Conservation (phyloP, 768 basidiomycete genomes). For the Pleurotus platypus region DNA sequence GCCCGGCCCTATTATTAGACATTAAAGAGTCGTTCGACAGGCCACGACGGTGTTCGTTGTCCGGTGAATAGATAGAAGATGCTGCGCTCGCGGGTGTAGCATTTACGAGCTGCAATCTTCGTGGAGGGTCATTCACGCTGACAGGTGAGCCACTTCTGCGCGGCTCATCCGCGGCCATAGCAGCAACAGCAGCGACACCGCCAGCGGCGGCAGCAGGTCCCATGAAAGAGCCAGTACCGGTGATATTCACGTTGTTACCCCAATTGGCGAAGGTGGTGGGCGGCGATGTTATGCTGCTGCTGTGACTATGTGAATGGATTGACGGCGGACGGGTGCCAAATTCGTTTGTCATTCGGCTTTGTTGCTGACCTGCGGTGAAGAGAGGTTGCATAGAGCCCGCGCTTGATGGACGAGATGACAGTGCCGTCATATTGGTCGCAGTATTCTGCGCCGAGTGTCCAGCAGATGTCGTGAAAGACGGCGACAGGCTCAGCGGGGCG, state of each 20-base stretch:
- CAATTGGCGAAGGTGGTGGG: constrained; percentile 13
- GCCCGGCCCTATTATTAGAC: neutral
- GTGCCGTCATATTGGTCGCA: constrained; percentile 11
- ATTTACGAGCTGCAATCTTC: constrained; percentile 36
- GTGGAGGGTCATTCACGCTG: constrained; percentile 33
- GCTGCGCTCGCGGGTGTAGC: constrained; percentile 28
- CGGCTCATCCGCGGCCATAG: constrained; percentile 13
- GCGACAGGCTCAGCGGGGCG: constrained; percentile 19
- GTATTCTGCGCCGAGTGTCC: constrained; percentile 15
- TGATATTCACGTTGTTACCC: constrained; percentile 10
- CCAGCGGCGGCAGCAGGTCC: constrained; percentile 16
- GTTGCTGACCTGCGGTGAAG: constrained; percentile 16
- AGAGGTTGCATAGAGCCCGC: constrained; percentile 35
- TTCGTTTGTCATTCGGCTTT: constrained; percentile 12
- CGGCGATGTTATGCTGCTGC: constrained; percentile 14
- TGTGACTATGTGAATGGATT: constrained; percentile 13
- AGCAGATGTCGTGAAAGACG: constrained; percentile 17
- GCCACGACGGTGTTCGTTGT: constrained; percentile 1
- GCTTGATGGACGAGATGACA: constrained; percentile 42
- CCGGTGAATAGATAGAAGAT: constrained; percentile 12
- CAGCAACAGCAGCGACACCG: constrained; percentile 8
- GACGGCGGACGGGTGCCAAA: constrained; percentile 14
- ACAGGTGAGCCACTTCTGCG: constrained; percentile 37
- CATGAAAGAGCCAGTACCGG: constrained; percentile 10
- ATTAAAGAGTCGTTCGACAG: constrained; percentile 1